Evolutionary conservation across 2,329 filamentous ascomycete species (phyloP).

Genomic region (Cercospora berteroae): DNA sequence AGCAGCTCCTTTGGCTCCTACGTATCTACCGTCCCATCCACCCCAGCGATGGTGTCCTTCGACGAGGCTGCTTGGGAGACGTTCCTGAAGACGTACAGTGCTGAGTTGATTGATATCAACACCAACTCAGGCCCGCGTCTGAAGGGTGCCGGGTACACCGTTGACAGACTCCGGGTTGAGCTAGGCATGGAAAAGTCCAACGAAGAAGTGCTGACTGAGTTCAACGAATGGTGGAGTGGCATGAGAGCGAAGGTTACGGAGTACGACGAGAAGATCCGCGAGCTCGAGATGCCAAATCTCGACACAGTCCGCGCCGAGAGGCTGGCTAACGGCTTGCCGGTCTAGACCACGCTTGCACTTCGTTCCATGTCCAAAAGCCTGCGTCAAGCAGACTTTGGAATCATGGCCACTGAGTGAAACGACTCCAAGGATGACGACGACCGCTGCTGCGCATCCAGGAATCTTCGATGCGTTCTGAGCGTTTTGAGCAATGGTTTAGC

Average conservation of each 20-base stretch:
- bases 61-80: slow-evolving; percentile 36
- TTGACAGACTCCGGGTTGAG: slow-evolving; percentile 32
- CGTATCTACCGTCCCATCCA: slow-evolving; percentile 13
- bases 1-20: slow-evolving; percentile 10
- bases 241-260: slow-evolving; percentile 37
- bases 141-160: slow-evolving; percentile 38
- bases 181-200: slow-evolving; percentile 19
- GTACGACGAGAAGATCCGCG: slow-evolving; percentile 32
- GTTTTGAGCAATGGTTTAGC: not conserved
- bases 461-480: not conserved
- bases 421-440: not conserved
- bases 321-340: slow-evolving; percentile 16
- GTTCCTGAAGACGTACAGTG: slow-evolving; percentile 32
- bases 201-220: slow-evolving; percentile 33
- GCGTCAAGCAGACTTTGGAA: not conserved
- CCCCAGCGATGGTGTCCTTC: slow-evolving; percentile 20
- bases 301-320: slow-evolving; percentile 25
- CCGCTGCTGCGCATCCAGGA: not conserved
- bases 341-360: slow-evolving; percentile 1
- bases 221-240: slow-evolving; percentile 42
- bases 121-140: slow-evolving; percentile 43
- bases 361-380: not conserved
- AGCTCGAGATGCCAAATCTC: slow-evolving; percentile 22
- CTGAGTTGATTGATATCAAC: slow-evolving; percentile 39
- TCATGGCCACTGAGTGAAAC: not conserved